These are phyloP conservation scores for Nothophytophthora sp. DNA, from an alignment of 352 stramenopile genomes.

Conservation along the genomic window DNA sequence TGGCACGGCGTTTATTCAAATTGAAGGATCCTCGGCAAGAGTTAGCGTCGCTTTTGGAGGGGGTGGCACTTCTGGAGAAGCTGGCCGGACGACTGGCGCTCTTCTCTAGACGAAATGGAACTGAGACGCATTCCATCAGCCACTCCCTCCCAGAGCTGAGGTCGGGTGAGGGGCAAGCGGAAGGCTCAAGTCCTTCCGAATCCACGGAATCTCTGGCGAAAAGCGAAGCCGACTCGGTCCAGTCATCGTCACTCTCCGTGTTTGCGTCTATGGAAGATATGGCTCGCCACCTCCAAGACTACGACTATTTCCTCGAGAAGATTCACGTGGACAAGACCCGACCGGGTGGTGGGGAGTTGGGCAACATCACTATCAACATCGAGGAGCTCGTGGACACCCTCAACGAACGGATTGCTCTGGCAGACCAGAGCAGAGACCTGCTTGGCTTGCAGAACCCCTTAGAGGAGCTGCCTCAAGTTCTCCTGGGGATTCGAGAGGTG, in stretches of 20 bases:
- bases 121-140: background rate
- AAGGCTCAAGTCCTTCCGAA: constrained; percentile 2
- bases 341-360: constrained; percentile 4
- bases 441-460: constrained; percentile 33
- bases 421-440: constrained; percentile 25
- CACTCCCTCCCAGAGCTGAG: constrained; percentile 9
- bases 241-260: constrained; percentile 32
- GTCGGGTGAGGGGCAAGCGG: constrained; percentile 12
- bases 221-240: constrained; percentile 16
- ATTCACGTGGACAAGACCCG: constrained; percentile 17
- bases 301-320: constrained; percentile 50
- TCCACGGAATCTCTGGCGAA: constrained; percentile 7
- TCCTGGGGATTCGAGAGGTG: constrained; percentile 19
- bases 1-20: constrained; percentile 47
- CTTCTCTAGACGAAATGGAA: too few species aligned
- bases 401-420: constrained; percentile 33
- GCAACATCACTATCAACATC: constrained; percentile 15
- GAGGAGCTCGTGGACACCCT: constrained; percentile 36
- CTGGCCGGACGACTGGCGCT: constrained; percentile 29
- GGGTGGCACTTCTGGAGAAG: constrained; percentile 49
- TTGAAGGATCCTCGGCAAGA: constrained; percentile 55
- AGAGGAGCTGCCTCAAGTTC: constrained; percentile 34
- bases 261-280: constrained; percentile 54
- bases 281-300: constrained; percentile 61
- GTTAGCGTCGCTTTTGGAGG: constrained; percentile 50